Percentiles rank a stretch among this genome's conserved stretches.
phyloP scores from a whole-genome alignment of 768 basidiomycete species.

The Rhodotorula sphaerocarpa region DNA sequence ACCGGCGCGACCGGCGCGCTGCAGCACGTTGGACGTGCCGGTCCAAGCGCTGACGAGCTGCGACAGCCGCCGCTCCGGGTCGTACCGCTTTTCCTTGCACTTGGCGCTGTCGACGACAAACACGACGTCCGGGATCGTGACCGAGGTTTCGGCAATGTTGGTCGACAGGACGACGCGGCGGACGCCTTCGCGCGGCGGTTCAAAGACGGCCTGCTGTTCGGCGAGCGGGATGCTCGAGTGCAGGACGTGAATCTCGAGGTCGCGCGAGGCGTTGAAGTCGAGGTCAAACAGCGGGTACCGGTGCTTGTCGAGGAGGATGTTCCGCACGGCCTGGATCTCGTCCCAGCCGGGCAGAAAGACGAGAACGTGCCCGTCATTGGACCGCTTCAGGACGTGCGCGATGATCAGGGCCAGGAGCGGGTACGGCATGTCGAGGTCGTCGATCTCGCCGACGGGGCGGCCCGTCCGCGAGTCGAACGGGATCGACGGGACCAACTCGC shows the following conservation, averaged over 20 bases:
- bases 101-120: slow-evolving; percentile 47
- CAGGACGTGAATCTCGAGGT: slow-evolving; percentile 66
- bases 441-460: slow-evolving; percentile 42
- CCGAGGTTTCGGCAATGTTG: slow-evolving; percentile 89
- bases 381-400: slow-evolving; percentile 62
- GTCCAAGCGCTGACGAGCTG: slow-evolving; percentile 86
- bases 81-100: slow-evolving; percentile 45
- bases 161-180: slow-evolving; percentile 86
- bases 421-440: slow-evolving; percentile 68
- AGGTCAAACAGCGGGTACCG: slow-evolving; percentile 51
- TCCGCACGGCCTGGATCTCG: slow-evolving; percentile 68
- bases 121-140: slow-evolving; percentile 67
- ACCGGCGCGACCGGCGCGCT: slow-evolving; percentile 85
- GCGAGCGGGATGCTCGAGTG: slow-evolving; percentile 82
- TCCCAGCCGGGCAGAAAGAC: slow-evolving; percentile 93
- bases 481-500: slow-evolving; percentile 53
- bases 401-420: slow-evolving; percentile 73
- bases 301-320: slow-evolving; percentile 51
- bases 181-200: slow-evolving; percentile 65
- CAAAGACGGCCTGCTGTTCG: slow-evolving; percentile 83
- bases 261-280: slow-evolving; percentile 51
- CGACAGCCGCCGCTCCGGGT: slow-evolving; percentile 73
- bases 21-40: slow-evolving; percentile 78
- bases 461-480: slow-evolving; percentile 40
- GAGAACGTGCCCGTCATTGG: slow-evolving; percentile 75